A percentile compares a stretch with the other conserved stretches of the same genome.
These are phyloP conservation scores for Ascochyta koolunga DNA, from an alignment of 2,329 filamentous ascomycete genomes.

Conservation along the genomic window DNA sequence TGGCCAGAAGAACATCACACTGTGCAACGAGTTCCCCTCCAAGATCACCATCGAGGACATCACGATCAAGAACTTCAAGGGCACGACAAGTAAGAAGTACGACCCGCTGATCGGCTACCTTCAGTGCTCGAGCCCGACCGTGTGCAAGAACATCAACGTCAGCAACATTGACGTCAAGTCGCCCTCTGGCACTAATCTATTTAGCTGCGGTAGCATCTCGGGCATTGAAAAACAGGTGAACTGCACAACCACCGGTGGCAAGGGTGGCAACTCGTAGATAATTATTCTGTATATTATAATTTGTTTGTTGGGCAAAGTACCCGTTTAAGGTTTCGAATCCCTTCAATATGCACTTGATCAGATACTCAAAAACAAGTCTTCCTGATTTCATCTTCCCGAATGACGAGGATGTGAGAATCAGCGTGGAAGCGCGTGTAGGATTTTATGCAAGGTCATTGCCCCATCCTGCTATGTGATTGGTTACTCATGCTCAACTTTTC, in stretches of 20 bases:
- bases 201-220: constrained; percentile 52
- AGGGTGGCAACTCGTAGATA: constrained; percentile 29
- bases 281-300: neutral
- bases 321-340: too few species aligned
- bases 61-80: constrained; percentile 62
- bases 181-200: constrained; percentile 53
- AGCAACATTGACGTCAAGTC: constrained; percentile 53
- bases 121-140: constrained; percentile 53
- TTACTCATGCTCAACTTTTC: too few species aligned
- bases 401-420: too few species aligned
- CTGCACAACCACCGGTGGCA: constrained; percentile 29
- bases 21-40: constrained; percentile 65
- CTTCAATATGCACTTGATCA: too few species aligned
- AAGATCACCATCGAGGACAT: constrained; percentile 62
- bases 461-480: too few species aligned
- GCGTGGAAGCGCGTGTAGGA: too few species aligned
- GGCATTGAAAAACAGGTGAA: constrained; percentile 40
- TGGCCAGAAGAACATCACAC: constrained; percentile 65
- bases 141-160: constrained; percentile 58
- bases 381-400: too few species aligned
- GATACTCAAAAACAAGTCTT: too few species aligned
- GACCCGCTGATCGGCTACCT: constrained; percentile 51
- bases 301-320: too few species aligned
- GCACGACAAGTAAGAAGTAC: constrained; percentile 57
- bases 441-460: too few species aligned